Percentiles rank a stretch among this genome's conserved stretches.
Evolutionary conservation across 1,284 basidiomycete species (phyloP).

Genomic region (Phaffia rhodozyma): DNA sequence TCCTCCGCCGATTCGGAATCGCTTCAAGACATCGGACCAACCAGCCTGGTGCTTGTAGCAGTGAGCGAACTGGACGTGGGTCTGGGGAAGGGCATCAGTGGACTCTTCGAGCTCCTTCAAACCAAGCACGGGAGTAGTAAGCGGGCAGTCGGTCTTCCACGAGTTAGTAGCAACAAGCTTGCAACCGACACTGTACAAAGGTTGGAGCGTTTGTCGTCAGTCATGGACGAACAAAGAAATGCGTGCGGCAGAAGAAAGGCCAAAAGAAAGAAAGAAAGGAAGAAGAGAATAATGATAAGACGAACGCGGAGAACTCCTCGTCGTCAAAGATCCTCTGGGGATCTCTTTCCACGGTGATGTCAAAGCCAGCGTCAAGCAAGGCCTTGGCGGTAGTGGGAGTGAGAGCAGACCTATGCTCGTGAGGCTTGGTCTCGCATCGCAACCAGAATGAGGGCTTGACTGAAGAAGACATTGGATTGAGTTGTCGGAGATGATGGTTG

Average conservation of each 20-base stretch:
- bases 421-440: slow-evolving; percentile 87
- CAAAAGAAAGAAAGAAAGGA: background rate
- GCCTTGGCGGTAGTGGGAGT: slow-evolving; percentile 85
- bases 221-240: background rate
- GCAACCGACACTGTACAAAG: slow-evolving; percentile 61
- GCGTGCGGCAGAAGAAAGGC: background rate
- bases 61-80: slow-evolving; percentile 97
- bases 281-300: slow-evolving; percentile 20
- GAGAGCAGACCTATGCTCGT: slow-evolving; percentile 85
- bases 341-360: slow-evolving; percentile 86
- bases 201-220: background rate
- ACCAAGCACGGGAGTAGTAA: slow-evolving; percentile 73
- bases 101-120: slow-evolving; percentile 89
- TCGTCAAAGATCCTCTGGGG: slow-evolving; percentile 93
- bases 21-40: slow-evolving; percentile 75
- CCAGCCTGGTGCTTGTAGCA: slow-evolving; percentile 96
- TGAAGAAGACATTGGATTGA: background rate
- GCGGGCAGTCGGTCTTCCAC: slow-evolving; percentile 70
- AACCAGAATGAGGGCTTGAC: slow-evolving; percentile 53
- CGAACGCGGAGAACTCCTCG: slow-evolving; percentile 81
- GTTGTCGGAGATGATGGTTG: too few species aligned
- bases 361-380: slow-evolving; percentile 83
- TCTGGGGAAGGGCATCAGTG: slow-evolving; percentile 69
- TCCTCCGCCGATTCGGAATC: slow-evolving; percentile 78
- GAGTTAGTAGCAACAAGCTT: slow-evolving; percentile 77